phyloP scores from a whole-genome alignment of 1,284 basidiomycete genomes.

The Wolfiporia cocos region DNA sequence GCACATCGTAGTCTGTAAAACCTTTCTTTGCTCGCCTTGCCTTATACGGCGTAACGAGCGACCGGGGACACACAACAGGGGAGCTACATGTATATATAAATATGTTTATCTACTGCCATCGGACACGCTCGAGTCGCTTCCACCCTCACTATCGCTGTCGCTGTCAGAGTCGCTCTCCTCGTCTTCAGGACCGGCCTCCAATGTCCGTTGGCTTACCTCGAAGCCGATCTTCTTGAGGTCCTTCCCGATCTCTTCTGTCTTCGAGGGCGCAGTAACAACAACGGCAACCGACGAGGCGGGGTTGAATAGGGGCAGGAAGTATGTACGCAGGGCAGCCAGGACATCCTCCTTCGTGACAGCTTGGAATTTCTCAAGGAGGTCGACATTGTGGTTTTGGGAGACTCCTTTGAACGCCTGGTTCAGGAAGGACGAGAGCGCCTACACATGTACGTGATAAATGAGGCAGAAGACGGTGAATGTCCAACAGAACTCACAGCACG shows the following conservation, averaged over 20 bases:
- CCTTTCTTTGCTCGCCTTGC: no score
- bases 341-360: conserved; percentile 77
- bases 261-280: conserved; percentile 79
- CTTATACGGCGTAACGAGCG: no score
- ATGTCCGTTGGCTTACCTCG: conserved; percentile 65
- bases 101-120: conserved; percentile 10
- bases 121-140: conserved; percentile 16
- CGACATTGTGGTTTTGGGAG: conserved; percentile 64
- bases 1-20: no score
- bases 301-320: conserved; percentile 88
- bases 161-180: conserved; percentile 22
- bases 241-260: conserved; percentile 67
- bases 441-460: neutral
- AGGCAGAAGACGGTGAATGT: neutral
- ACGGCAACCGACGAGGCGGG: conserved; percentile 74
- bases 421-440: conserved; percentile 73
- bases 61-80: no score
- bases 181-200: conserved; percentile 55
- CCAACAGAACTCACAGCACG: conserved; percentile 60
- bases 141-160: conserved; percentile 26
- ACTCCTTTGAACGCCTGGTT: conserved; percentile 87
- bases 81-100: no score
- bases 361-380: conserved; percentile 76
- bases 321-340: conserved; percentile 58
- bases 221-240: conserved; percentile 71